Conservation (phyloP, 306 rosid genomes). For the Lotus japonicus region DNA sequence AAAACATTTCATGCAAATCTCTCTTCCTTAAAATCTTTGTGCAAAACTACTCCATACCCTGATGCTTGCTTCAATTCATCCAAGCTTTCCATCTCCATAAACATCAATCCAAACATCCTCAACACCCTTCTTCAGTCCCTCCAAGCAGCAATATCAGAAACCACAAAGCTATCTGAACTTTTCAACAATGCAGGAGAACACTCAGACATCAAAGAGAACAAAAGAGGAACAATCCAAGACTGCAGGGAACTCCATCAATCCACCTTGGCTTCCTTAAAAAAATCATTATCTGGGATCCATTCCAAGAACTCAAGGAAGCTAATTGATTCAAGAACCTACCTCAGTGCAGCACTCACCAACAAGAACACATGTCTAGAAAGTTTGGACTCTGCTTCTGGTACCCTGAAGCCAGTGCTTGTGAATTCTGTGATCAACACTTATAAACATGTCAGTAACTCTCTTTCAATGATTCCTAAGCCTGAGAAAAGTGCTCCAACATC, state of each 20-base stretch:
- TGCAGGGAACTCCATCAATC: constrained; percentile 67
- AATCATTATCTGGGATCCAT: constrained; percentile 41
- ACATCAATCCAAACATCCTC: constrained; percentile 53
- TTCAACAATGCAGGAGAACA: constrained; percentile 32
- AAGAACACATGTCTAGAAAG: constrained; percentile 77
- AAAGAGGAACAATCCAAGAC: constrained; percentile 60
- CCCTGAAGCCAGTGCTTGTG: constrained; percentile 47
- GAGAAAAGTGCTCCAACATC: constrained; percentile 15
- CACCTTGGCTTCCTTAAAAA: constrained; percentile 39
- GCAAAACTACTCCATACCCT: constrained; percentile 52
- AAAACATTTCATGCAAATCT: constrained; percentile 26
- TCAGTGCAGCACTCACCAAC: constrained; percentile 82
- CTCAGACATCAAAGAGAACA: constrained; percentile 50
- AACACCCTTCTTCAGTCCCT: constrained; percentile 56
- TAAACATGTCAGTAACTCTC: constrained; percentile 60
- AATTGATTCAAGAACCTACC: constrained; percentile 55
- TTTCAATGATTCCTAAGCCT: constrained; percentile 45
- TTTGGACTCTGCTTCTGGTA: constrained; percentile 57
- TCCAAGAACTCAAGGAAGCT: constrained; percentile 20
- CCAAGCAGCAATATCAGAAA: constrained; percentile 45
- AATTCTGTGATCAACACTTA: constrained; percentile 42
- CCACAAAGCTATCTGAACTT: constrained; percentile 50
- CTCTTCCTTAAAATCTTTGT: constrained; percentile 42
- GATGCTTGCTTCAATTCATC: constrained; percentile 49
- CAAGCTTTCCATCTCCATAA: constrained; percentile 59